phyloP scores from a whole-genome alignment of 208 protist genomes.

The Polymyxa betae region DNA sequence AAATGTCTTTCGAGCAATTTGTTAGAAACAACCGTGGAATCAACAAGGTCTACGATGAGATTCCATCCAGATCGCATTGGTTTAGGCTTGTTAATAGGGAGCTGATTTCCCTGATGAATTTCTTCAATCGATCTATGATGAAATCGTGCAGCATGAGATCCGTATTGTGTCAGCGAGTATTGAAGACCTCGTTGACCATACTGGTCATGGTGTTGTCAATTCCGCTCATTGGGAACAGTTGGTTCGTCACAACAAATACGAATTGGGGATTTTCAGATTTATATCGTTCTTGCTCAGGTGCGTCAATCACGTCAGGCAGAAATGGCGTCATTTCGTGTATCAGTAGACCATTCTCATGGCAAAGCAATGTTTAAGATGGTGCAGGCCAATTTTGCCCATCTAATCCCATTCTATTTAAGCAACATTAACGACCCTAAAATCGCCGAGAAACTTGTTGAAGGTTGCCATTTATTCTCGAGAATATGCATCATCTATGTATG shows the following conservation, averaged over 20 bases:
- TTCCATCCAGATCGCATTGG: no score
- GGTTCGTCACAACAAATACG: no score
- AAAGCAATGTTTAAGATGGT: neutral
- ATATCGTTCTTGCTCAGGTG: no score
- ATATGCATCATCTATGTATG: neutral
- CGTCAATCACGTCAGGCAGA: neutral
- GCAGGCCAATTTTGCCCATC: neutral
- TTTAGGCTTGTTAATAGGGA: no score
- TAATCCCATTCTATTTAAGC: neutral
- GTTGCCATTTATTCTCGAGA: neutral
- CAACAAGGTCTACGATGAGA: constrained; percentile 62
- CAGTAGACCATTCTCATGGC: neutral
- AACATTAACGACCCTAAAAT: neutral
- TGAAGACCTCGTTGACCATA: neutral
- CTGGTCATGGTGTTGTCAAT: neutral
- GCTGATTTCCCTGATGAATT: constrained; percentile 29
- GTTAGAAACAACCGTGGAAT: constrained; percentile 63
- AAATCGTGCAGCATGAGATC: constrained; percentile 22
- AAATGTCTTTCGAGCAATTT: constrained; percentile 69
- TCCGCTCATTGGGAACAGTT: neutral
- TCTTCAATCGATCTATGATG: constrained; percentile 48
- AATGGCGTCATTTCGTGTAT: neutral
- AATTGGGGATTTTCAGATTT: no score
- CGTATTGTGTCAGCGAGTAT: neutral
- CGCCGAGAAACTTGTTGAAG: neutral